Evolutionary conservation across 1,284 basidiomycete genomes (phyloP), one percentile per base, ranked within the genome.

Genomic region (Ceratobasidium sp.): DNA sequence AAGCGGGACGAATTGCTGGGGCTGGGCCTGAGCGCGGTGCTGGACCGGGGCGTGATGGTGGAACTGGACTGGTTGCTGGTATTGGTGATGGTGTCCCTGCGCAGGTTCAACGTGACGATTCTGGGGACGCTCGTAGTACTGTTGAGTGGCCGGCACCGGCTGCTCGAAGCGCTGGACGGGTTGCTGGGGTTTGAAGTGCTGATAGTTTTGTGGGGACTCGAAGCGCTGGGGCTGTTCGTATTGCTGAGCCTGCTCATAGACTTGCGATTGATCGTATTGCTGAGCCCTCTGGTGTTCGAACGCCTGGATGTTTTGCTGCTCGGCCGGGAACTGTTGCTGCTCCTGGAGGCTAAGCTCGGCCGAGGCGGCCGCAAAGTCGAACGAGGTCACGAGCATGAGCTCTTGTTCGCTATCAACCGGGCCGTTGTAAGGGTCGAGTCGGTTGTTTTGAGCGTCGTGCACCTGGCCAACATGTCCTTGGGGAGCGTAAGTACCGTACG

Each of bases 401-500:
- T 28, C 39, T 6, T 28, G n/a, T n/a, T n/a, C 12, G 9, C 18
- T 3, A 2, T 71, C 53, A 7, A 23, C 13, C 66, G 23, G 10
- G 5, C 9, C 55, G 1, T 68, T 12, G 68, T 39, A 70, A 5
- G 46, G 1, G 40, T 71, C 53, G 55, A 56, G 46, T 4, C 15
- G 26, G 10, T 44, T 58, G n/a, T 3, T 46, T 49, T 73, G 58
- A 40, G 71, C 70, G 13, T 9, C 42, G 3, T 63, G 23, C 23
- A 26, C 33, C 3, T 73, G 56, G 1, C 63, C 23, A 15, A 23
- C 42, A 46, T 73, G 71, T 4, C 42, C 55, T 2, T 39, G 3
- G 58, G 71, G 71, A 6, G 55, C 40, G 23, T 61, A 73, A 15
- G 58, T 49, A 15, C 71, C 71, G 58, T 73, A 73, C 6, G 56